These are phyloP conservation scores for Xenoacremonium recifei DNA, from an alignment of 2,329 filamentous ascomycete species.

Conservation along the genomic window DNA sequence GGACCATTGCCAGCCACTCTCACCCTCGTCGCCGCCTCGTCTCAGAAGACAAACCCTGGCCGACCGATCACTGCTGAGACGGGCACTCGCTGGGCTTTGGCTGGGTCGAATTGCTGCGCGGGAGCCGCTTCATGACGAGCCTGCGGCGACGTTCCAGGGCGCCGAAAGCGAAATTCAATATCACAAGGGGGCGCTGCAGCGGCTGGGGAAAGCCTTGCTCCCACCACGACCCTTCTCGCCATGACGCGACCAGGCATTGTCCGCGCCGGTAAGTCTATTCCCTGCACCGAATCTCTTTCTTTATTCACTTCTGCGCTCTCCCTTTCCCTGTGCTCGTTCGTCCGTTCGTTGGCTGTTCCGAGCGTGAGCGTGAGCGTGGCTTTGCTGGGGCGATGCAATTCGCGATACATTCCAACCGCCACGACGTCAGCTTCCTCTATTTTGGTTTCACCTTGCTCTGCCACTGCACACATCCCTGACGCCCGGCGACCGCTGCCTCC, in stretches of 20 bases:
- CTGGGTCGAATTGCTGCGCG: no score
- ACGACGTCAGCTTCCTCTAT: slow-evolving; percentile 13
- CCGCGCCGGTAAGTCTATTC: slow-evolving; percentile 54
- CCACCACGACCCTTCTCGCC: slow-evolving; percentile 27
- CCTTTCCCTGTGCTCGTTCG: background rate
- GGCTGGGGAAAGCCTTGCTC: slow-evolving; percentile 11
- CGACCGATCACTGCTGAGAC: background rate
- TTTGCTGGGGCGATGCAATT: slow-evolving; percentile 7
- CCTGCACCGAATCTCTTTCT: slow-evolving; percentile 4
- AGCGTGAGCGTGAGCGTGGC: background rate
- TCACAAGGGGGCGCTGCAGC: background rate
- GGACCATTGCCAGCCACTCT: background rate
- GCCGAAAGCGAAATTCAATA: background rate
- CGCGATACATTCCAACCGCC: slow-evolving; percentile 27
- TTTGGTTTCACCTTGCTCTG: slow-evolving; percentile 12
- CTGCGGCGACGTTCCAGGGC: background rate
- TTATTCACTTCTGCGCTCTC: slow-evolving; percentile 10
- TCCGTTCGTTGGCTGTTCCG: background rate
- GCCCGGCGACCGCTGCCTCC: no score
- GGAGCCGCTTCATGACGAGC: slow-evolving; percentile 1
- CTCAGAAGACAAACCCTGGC: background rate
- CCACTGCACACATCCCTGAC: slow-evolving; percentile 16
- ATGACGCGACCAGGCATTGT: slow-evolving; percentile 62
- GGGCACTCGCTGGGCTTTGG: no score
- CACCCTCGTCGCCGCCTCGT: no score